A percentile compares a stretch with the other conserved stretches of the same genome.
These are phyloP conservation scores for Powellomyces hirtus DNA, from an alignment of 192 early-diverging fungal species.

Conservation along the genomic window DNA sequence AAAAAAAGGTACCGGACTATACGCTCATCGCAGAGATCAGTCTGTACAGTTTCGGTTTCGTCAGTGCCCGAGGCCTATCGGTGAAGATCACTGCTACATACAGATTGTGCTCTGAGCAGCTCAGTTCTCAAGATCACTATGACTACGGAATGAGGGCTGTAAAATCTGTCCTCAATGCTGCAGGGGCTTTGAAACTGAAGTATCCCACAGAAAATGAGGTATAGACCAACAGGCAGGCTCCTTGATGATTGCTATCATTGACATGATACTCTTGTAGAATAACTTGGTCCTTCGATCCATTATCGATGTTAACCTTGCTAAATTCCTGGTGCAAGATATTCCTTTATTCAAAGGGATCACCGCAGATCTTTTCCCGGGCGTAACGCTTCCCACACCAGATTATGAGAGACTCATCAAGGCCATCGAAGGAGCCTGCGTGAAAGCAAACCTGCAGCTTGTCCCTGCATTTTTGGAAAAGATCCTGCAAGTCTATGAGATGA, in stretches of 20 bases:
- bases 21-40: conserved; percentile 64
- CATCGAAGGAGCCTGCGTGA: conserved; percentile 42
- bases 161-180: conserved; percentile 56
- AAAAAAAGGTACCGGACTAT: conserved; percentile 57
- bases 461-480: conserved; percentile 59
- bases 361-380: conserved; percentile 61
- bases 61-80: conserved; percentile 49
- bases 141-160: conserved; percentile 66
- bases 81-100: conserved; percentile 64
- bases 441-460: conserved; percentile 52
- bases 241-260: not conserved
- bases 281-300: conserved; percentile 58
- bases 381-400: conserved; percentile 54
- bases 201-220: conserved; percentile 59
- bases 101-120: conserved; percentile 58
- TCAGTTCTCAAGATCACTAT: conserved; percentile 63
- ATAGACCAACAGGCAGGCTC: not conserved
- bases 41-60: conserved; percentile 62
- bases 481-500: conserved; percentile 65
- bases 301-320: conserved; percentile 62
- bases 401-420: conserved; percentile 47
- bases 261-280: conserved; percentile 16
- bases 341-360: conserved; percentile 64
- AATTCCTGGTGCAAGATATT: conserved; percentile 62
- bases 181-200: conserved; percentile 57